Percentiles rank a stretch among this genome's conserved stretches.
Conservation (phyloP, 2,329 filamentous ascomycete genomes). For the Cladosporium cucumerinum region DNA sequence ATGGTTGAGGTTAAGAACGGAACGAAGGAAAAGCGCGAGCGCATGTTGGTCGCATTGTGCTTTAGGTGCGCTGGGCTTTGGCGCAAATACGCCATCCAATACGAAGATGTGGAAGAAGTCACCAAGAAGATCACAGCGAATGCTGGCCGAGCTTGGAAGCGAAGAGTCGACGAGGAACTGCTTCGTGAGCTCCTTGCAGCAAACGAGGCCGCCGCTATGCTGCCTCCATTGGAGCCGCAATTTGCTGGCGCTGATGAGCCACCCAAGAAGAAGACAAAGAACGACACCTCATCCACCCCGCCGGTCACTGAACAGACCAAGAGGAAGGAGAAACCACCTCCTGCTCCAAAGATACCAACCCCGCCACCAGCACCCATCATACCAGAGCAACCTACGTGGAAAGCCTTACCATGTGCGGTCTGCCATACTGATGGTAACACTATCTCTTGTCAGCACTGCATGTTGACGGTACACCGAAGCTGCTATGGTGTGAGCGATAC, state of each 20-base stretch:
- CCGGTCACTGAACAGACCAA: slow-evolving; percentile 49
- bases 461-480: slow-evolving; percentile 82
- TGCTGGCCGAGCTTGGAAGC: slow-evolving; percentile 80
- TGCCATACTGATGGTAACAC: slow-evolving; percentile 71
- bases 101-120: slow-evolving; percentile 89
- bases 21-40: slow-evolving; percentile 70
- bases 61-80: slow-evolving; percentile 87
- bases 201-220: slow-evolving; percentile 49
- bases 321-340: slow-evolving; percentile 53
- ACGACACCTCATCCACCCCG: slow-evolving; percentile 26
- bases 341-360: slow-evolving; percentile 49
- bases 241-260: slow-evolving; percentile 41
- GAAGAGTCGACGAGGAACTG: slow-evolving; percentile 90
- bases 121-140: slow-evolving; percentile 81
- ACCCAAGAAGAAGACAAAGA: slow-evolving; percentile 57
- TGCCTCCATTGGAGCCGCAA: slow-evolving; percentile 25
- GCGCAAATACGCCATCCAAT: slow-evolving; percentile 93
- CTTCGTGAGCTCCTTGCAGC: slow-evolving; percentile 67
- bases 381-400: slow-evolving; percentile 76
- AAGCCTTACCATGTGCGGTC: slow-evolving; percentile 77
- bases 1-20: slow-evolving; percentile 62
- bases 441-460: slow-evolving; percentile 81
- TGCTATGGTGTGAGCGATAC: slow-evolving; percentile 84
- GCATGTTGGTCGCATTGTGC: slow-evolving; percentile 79
- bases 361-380: slow-evolving; percentile 61